Base-by-base conservation (phyloP, 2,329 filamentous ascomycete genomes). In the Keithomyces neogunnii region DNA sequence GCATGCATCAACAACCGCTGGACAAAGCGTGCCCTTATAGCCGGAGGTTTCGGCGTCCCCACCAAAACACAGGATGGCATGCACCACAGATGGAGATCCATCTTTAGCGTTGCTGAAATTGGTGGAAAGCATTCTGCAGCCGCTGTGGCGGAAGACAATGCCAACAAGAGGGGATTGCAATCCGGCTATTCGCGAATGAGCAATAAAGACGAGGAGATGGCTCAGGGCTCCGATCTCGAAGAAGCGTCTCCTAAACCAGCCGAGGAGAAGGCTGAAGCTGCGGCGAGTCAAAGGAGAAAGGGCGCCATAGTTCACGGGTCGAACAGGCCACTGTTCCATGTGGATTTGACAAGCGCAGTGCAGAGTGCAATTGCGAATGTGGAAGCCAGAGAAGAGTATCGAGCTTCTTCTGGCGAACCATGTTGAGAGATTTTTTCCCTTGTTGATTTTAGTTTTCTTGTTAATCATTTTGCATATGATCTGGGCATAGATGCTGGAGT, bases 21-120 rank as follows among this genome's bases (percentile, higher is more conserved):
- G 92, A 92, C 90, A 29, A 96, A 96, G 73, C 86, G 90, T 33
- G 91, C 89, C 4, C 82, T 97, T 43, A 86, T 85, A 3, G 82
- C 88, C 2, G 92, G 87, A 29, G 92, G 92, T 10, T 97, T 97
- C 62, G 92, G 92, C 2, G 90, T 86, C 64, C 90, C 89, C 2
- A 81, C 82, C 1, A 74, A 73, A 11, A 66, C 66, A 5, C 53
- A 55, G 4, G 59, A 62, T 19, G 75, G 72, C 1, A 67, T 74
- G 5, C 78, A 80, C 59, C 76, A 81, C 56, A 80, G 88, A 53
- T 97, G 91, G 92, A 91, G 89, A 66, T 88, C 90, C n/a, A 90
- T 97, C 57, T 97, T 96, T 75, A 90, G 83, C 63, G 89, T 97
- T 28, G 89, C 92, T 2, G 89, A 96, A 63, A 83, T 95, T 56